Evolutionary conservation across 345 rosid species (phyloP).

Genomic region (Eucalyptus cloeziana): DNA sequence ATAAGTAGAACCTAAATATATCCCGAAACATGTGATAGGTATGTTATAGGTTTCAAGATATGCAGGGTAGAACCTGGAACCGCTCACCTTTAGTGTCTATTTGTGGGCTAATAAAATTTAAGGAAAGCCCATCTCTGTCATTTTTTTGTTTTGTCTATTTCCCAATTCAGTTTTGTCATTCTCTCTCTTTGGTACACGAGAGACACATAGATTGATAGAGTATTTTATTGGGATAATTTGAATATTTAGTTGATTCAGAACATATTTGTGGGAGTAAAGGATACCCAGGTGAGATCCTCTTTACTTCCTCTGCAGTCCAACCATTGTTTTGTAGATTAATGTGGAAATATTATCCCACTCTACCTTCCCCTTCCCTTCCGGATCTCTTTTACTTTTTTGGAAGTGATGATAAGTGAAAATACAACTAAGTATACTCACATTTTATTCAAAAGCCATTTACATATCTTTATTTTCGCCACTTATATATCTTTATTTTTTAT

Average conservation of each 20-base stretch:
- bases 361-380: background rate
- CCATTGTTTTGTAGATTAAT: background rate
- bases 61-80: no score
- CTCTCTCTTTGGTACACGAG: background rate
- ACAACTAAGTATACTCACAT: background rate
- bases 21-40: no score
- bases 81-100: no score
- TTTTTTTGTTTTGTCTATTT: background rate
- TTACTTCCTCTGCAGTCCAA: background rate
- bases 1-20: accelerated
- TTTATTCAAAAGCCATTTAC: background rate
- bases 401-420: background rate
- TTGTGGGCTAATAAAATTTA: background rate
- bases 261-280: background rate
- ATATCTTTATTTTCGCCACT: background rate
- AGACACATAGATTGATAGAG: background rate
- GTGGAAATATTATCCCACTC: background rate
- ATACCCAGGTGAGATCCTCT: background rate
- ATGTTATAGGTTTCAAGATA: no score
- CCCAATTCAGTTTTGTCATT: background rate
- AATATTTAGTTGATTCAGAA: background rate
- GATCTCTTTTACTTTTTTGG: background rate
- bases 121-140: background rate
- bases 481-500: background rate
- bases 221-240: background rate